Evolutionary conservation across 495 filamentous ascomycete genomes (phyloP), one percentile per base, ranked within the genome.

Genomic region (Penicillium psychrofluorescens): DNA sequence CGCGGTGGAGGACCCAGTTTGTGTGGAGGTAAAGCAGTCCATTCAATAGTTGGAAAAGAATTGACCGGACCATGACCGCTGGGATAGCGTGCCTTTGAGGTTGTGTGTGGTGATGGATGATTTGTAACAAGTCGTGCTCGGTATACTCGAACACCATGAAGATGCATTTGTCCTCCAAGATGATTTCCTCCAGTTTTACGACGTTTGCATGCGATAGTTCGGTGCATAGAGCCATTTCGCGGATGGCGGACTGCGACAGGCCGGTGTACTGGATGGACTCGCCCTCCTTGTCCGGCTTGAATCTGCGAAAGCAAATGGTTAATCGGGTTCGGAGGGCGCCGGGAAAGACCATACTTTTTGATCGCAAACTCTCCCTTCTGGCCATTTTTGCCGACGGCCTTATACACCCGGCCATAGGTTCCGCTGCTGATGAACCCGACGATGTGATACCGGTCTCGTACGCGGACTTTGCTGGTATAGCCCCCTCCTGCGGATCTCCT

Each of bases 91-190:
- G 83, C 36, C 92, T 78, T 10, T 86, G 81, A 11, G 86, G 85
- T 46, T 94, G 87, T 2, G 88, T 91, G 67, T 99, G 92, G 56
- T 96, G 89, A 59, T 99, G 92, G 53, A 99, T 95, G 49, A 99
- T 97, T 64, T 97, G 94, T 7, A 99, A 75, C 35, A 99, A 72
- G 61, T 99, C 92, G 64, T 86, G 92, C 65, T 99, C 92, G 51
- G 90, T 91, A 59, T 95, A 99, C 65, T 97, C 92, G 57, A 99
- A 99, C 13, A 99, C 90, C 88, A 99, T 99, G 66, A 90, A 97
- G 57, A 99, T 99, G 70, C 90, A 96, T 68, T 96, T 97, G 64
- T 95, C 89, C 66, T 99, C 90, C 11, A 99, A 72, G 57, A 97
- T 96, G 55, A 96, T 99, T 63, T 99, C 92, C 51, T 91, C 79